A percentile compares a stretch with the other conserved stretches of the same genome.
Evolutionary conservation across 352 stramenopile genomes (phyloP).

Genomic region (Stramenopiles sp.): DNA sequence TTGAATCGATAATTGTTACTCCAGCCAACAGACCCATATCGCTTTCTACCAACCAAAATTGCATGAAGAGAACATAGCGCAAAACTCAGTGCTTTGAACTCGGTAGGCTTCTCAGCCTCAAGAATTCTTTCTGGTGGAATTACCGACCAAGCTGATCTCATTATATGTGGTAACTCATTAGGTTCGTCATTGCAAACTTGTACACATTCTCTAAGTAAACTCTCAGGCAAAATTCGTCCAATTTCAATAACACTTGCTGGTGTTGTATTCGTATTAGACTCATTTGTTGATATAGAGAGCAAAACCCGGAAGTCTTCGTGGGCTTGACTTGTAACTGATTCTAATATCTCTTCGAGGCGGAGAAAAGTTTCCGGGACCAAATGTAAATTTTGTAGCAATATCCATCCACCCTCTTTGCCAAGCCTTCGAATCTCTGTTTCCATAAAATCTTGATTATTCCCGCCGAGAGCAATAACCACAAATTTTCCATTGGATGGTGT

Average conservation of each 20-base stretch:
- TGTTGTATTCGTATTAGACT: conserved; percentile 60
- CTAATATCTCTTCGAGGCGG: conserved; percentile 68
- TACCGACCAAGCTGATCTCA: too few relatives aligned
- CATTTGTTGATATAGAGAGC: too few relatives aligned
- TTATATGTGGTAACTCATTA: too few relatives aligned
- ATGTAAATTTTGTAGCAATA: conserved; percentile 90
- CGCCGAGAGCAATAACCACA: conserved; percentile 83
- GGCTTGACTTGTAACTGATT: conserved; percentile 26
- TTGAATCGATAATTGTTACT: conserved; percentile 94
- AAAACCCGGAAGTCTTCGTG: conserved; percentile 75
- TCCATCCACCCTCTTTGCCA: conserved; percentile 74
- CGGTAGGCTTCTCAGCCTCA: conserved; percentile 23
- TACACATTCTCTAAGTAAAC: conserved; percentile 67
- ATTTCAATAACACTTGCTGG: conserved; percentile 51
- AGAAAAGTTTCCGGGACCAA: conserved; percentile 63
- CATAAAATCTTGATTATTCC: conserved; percentile 62
- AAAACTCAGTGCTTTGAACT: conserved; percentile 69
- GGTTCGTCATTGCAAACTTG: conserved; percentile 84
- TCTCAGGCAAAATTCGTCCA: conserved; percentile 83
- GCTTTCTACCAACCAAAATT: conserved; percentile 78
- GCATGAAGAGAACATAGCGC: conserved; percentile 81
- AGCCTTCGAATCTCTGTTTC: conserved; percentile 66
- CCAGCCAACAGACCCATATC: conserved; percentile 73
- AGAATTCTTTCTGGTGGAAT: too few relatives aligned
- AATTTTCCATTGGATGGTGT: conserved; percentile 65